Conservation (phyloP, 1,284 basidiomycete genomes). For the Polyporus tsugae region DNA sequence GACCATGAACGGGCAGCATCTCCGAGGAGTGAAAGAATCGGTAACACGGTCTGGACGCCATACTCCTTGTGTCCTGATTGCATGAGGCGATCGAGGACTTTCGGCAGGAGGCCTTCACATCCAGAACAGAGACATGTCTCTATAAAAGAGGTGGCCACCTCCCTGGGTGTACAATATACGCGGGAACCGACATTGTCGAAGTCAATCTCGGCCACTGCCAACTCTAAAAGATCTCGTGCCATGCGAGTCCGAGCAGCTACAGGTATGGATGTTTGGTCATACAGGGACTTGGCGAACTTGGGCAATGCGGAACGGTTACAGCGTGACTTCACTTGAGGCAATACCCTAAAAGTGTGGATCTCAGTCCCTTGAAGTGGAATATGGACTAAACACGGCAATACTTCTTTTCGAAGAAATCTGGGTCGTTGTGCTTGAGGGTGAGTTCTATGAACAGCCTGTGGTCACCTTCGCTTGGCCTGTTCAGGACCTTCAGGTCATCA, state of each 20-base stretch:
- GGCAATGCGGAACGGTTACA: constrained; percentile 6
- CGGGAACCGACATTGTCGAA: constrained; percentile 2
- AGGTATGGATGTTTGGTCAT: neutral
- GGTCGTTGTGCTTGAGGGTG: constrained; percentile 6
- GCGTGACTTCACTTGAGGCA: constrained; percentile 12
- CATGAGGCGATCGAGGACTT: neutral
- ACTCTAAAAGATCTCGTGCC: constrained; percentile 10
- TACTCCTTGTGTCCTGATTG: neutral
- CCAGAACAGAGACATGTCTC: constrained; percentile 11
- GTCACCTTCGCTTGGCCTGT: neutral
- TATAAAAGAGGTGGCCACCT: constrained; percentile 4
- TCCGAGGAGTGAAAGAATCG: neutral
- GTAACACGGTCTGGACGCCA: neutral
- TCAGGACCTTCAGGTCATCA: neutral
- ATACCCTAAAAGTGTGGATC: constrained; percentile 2
- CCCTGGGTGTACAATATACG: neutral
- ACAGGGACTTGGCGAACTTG: neutral
- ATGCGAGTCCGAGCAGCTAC: constrained; percentile 5
- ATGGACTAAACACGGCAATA: neutral
- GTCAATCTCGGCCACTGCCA: constrained; percentile 9
- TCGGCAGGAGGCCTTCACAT: constrained; percentile 11
- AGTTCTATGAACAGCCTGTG: neutral
- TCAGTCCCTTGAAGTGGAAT: neutral
- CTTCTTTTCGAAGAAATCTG: constrained; percentile 7
- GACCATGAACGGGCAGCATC: neutral